Evolutionary conservation across 805 yeast genomes (phyloP), one percentile per base, ranked within the genome.

Genomic region (Teunomyces cretensis): DNA sequence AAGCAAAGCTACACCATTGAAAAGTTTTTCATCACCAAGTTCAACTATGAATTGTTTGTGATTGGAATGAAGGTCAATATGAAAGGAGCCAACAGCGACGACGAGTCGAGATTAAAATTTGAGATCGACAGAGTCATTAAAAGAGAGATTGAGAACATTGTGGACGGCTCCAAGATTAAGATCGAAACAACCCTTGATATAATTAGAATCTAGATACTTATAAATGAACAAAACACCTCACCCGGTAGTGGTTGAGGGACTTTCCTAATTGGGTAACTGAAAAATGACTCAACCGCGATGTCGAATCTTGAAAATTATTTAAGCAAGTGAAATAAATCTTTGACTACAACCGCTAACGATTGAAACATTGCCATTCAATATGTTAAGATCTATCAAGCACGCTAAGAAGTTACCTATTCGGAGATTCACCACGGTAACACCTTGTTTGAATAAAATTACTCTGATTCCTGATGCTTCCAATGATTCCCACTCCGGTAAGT

Each of bases 41-140:
- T 84, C 31, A 86, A 83, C 57, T 79, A 81, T 57, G 76, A 75
- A 47, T 64, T 84, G 3, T 80, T 74, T 52, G 72, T 86, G 17
- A 78, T 83, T 2, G 75, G 88, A 2, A 49, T 84, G 13, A 74
- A 69, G 44, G 52, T 86, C 2, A 62, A 61, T 15, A 81, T 86
- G 85, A 62, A 67, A 39, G 91, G 91, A n/a, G 86, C 84, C 1
- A 78, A 86, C 3, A 80, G 79, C 49, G 88, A 84, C 44, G 90
- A 85, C 38, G 92, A 86, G 58, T 62, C 80, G 1, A 64, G 71
- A 27, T 56, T 86, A 28, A 60, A 86, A 35, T 74, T 72, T 47
- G 81, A 81, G 46, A 64, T 77, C 2, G 61, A 65, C 33, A 66
- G 75, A 28, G 61, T 79, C 6, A 64, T 81, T 3, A 58, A 65